Evolutionary conservation across 1,139 yeast genomes (phyloP), one percentile per base, ranked within the genome.

Genomic region (Saccharomyces hybrid): DNA sequence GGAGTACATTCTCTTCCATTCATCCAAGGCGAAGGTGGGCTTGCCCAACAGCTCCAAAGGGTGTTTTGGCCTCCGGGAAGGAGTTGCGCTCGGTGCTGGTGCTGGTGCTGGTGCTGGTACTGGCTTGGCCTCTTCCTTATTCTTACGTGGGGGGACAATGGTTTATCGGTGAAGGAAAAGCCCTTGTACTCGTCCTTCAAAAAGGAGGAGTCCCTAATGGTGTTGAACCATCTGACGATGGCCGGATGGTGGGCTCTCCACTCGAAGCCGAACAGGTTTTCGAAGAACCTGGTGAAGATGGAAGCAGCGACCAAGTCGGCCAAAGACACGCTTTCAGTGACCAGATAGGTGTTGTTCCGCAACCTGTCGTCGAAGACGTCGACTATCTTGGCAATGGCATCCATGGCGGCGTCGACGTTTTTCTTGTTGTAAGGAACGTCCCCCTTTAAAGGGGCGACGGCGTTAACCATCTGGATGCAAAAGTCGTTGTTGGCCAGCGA

Each of bases 1-100:
- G 64, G 98, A 91, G 86, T 93, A 95, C 64, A 76, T 76, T 79
- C 97, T 87, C 86, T 93, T 93, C 96, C 97, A 91, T 75, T 89
- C 95, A 71, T 93, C 98, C 64, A 93, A 70, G 60, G 83, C 77
- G 69, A 86, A 78, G 71, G 86, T 67, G 44, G 93, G 74, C 72
- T 78, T 82, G 68, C 95, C 95, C 61, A 91, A 82, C 57, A 80
- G 78, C 73, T 83, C 95, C 74, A 91, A 83, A 71, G 98, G 98
- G 78, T 93, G 99, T 76, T 86, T 87, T 65, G 90, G 82, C 79
- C 88, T n/a, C n/a, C n/a, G n/a, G n/a, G n/a, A n/a, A n/a, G n/a
- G n/a, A n/a, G n/a, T n/a, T n/a, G n/a, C n/a, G n/a, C n/a, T n/a
- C n/a, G 72, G 74, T 53, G 70, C 68, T 59, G n/a, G n/a, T n/a